Evolutionary conservation across 768 basidiomycete species (phyloP).

Genomic region (Hericium coralloides): DNA sequence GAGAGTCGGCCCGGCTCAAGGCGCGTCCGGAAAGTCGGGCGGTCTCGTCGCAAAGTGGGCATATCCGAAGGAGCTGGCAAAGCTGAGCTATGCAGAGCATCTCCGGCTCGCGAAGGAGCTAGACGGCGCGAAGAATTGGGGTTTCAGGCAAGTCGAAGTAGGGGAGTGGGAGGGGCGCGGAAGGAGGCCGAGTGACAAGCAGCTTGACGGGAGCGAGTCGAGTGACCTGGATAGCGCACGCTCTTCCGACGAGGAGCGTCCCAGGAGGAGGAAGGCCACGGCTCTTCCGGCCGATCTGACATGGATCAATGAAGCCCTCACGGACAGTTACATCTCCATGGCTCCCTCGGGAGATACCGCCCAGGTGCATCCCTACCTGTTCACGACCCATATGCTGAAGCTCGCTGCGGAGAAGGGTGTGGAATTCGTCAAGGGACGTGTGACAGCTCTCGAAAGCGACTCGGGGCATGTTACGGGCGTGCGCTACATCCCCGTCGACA

Average conservation of each 20-base stretch:
- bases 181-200: constrained; percentile 20
- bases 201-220: constrained; percentile 31
- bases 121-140: constrained; percentile 68
- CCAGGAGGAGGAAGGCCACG: constrained; percentile 2
- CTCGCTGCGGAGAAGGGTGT: constrained; percentile 51
- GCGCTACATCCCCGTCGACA: constrained; percentile 22
- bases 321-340: constrained; percentile 54
- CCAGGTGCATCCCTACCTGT: constrained; percentile 69
- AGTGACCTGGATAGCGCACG: constrained; percentile 45
- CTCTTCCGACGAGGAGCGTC: neutral
- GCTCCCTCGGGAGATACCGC: constrained; percentile 49
- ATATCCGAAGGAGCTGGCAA: constrained; percentile 58
- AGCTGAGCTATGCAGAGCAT: constrained; percentile 70
- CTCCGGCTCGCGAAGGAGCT: constrained; percentile 60
- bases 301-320: constrained; percentile 38
- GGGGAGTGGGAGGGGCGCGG: constrained; percentile 67
- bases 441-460: constrained; percentile 35
- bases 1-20: constrained; percentile 56
- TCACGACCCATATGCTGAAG: constrained; percentile 64
- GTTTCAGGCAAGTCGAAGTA: constrained; percentile 70
- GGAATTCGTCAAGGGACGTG: constrained; percentile 37
- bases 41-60: constrained; percentile 86
- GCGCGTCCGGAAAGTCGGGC: constrained; percentile 78
- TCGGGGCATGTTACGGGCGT: constrained; percentile 40
- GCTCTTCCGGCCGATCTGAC: constrained; percentile 25